Conservation (phyloP, 371 early-diverging fungal species). For the Mucor piriformis region DNA sequence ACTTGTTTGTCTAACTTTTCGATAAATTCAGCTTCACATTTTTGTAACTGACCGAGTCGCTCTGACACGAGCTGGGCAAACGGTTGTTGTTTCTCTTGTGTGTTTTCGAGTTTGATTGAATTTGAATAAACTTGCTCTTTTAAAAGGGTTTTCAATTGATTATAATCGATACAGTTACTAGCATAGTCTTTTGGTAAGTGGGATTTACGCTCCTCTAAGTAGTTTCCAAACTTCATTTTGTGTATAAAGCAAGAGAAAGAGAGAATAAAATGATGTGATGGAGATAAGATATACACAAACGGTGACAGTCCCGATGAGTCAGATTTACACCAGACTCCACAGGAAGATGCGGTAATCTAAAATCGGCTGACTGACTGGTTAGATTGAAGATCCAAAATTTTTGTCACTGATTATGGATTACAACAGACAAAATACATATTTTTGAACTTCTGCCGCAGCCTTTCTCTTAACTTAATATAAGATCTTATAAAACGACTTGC, state of each 20-base stretch:
- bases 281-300: conserved; percentile 3
- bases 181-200: conserved; percentile 66
- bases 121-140: conserved; percentile 49
- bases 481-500: too few species aligned
- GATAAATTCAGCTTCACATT: conserved; percentile 61
- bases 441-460: too few species aligned
- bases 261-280: background rate
- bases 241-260: background rate
- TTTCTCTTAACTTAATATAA: too few species aligned
- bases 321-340: background rate
- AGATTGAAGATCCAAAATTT: too few species aligned
- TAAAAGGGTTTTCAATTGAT: conserved; percentile 61
- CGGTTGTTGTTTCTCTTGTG: conserved; percentile 10
- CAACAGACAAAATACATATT: too few species aligned
- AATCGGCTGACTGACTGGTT: too few species aligned
- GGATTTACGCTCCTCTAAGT: conserved; percentile 63
- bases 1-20: conserved; percentile 64
- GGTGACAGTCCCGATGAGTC: conserved; percentile 4
- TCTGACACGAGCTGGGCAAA: conserved; percentile 51
- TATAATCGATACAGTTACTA: conserved; percentile 66
- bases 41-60: conserved; percentile 49
- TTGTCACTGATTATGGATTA: too few species aligned
- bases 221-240: conserved; percentile 78
- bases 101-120: conserved; percentile 37
- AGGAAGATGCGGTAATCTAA: conserved; percentile 10